Base-by-base conservation (phyloP, 106 monocot species). In the Acanthochlamys bracteata region DNA sequence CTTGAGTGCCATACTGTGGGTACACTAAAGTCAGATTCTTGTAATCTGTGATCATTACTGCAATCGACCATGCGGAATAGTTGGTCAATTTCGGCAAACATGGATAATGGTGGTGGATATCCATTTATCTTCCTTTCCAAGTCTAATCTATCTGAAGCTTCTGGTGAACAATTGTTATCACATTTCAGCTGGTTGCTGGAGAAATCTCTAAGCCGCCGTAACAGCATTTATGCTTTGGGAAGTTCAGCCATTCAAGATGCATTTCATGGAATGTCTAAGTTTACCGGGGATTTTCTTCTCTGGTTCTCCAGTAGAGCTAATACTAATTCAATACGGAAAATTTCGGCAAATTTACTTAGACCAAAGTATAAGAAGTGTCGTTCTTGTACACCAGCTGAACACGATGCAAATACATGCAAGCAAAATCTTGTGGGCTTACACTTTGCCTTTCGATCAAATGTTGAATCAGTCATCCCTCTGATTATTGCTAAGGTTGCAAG, bases 251-350 rank as follows among this genome's bases (percentile, higher is more conserved):
- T 91, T 69, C 84, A 81, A 69, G 82, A 83, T 63, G 71, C 76
- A 21, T 83, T 83, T 57, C 67, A 66, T 67, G 71, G 49, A 46
- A 61, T 91, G 57, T 84, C 88, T 26, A 96, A 83, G 74, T 74
- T 79, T 72, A 73, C 87, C 33, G 84, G 85, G 66, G 71, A 84
- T 20, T 39, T 96, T 15, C 80, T 84, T 70, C 19, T 88, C 22
- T 83, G 84, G 90, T 74, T 84, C 40, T 84, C 84, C 41, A 69
- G 80, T 65, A 53, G 70, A 39, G 74, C 86, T 72, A 74, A 63
- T 66, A 65, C 69, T 52, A 78, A 66, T 74, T 53, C 58, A 56
- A 41, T 72, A 27, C 60, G 41, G 53, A 83, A 49, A 68, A 39
- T 75, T 12, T 62, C 73, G 24, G 52, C 26, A 26, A 61, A 62